phyloP scores from a whole-genome alignment of 164 flowering plant genomes.

The Hamamelis virginiana region DNA sequence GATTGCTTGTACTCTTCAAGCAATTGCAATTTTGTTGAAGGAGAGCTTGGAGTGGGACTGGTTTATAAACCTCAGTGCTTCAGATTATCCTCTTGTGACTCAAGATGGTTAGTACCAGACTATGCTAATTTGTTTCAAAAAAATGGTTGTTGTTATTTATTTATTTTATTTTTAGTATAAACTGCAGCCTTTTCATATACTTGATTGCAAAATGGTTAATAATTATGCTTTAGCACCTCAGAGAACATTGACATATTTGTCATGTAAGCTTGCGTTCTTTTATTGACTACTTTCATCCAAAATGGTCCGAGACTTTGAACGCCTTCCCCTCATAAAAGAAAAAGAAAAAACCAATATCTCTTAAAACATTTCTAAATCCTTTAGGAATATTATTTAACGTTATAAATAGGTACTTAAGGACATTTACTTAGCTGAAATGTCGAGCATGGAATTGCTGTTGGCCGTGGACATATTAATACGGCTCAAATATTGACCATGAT shows the following conservation, averaged over 20 bases:
- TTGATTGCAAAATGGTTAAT: too few relatives aligned
- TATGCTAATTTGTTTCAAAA: not conserved
- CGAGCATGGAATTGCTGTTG: not conserved
- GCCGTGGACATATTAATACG: not conserved
- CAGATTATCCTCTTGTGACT: constrained; percentile 96
- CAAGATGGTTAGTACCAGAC: constrained; percentile 80
- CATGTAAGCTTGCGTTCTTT: not conserved
- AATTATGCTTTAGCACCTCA: not conserved
- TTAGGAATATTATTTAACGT: too few relatives aligned
- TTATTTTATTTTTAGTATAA: not conserved
- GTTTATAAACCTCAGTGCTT: constrained; percentile 97
- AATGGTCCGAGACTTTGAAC: not conserved
- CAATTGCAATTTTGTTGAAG: constrained; percentile 78
- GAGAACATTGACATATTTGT: not conserved
- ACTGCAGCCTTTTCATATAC: too few relatives aligned
- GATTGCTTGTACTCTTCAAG: constrained; percentile 96
- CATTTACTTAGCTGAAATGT: not conserved
- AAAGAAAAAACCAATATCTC: too few relatives aligned
- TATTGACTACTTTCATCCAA: not conserved
- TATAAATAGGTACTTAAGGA: not conserved
- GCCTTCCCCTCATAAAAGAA: too few relatives aligned
- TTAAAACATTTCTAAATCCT: too few relatives aligned
- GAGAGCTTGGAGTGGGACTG: constrained; percentile 90
- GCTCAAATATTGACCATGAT: not conserved
- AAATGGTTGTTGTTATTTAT: not conserved